A percentile compares a stretch with the other conserved stretches of the same genome.
Evolutionary conservation across 306 rosid genomes (phyloP).

Genomic region (Carpinus viminea): DNA sequence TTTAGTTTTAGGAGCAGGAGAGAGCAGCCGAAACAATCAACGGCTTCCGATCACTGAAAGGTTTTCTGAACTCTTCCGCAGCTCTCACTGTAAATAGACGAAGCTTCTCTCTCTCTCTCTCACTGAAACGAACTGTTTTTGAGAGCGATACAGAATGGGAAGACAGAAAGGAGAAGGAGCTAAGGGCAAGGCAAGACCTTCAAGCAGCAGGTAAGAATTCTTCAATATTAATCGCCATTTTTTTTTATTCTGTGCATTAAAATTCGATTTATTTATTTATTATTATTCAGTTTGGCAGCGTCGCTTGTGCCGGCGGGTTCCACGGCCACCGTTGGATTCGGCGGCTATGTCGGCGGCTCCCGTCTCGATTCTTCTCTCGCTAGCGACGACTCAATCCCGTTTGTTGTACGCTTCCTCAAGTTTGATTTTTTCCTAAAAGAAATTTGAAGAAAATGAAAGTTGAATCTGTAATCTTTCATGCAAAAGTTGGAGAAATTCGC

Average conservation of each 20-base stretch:
- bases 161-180: constrained; percentile 84
- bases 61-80: neutral
- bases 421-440: neutral
- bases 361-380: constrained; percentile 68
- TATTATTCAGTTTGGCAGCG: constrained; percentile 67
- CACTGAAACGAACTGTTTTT: neutral
- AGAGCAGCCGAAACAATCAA: too few relatives aligned
- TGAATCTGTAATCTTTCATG: neutral
- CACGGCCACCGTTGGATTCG: constrained; percentile 70
- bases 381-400: constrained; percentile 56
- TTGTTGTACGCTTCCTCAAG: constrained; percentile 46
- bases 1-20: too few relatives aligned
- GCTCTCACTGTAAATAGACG: neutral
- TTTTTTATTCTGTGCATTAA: neutral
- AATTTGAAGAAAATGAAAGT: neutral
- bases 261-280: neutral
- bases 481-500: neutral
- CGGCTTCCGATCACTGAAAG: neutral
- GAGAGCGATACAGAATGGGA: constrained; percentile 46
- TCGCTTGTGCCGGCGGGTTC: constrained; percentile 78
- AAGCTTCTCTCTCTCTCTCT: constrained; percentile 2
- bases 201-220: constrained; percentile 75
- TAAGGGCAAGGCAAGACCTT: constrained; percentile 80
- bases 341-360: constrained; percentile 86
- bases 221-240: too few relatives aligned